Evolutionary conservation across 257 asterid genomes (phyloP).

Genomic region (Handroanthus guayacan): DNA sequence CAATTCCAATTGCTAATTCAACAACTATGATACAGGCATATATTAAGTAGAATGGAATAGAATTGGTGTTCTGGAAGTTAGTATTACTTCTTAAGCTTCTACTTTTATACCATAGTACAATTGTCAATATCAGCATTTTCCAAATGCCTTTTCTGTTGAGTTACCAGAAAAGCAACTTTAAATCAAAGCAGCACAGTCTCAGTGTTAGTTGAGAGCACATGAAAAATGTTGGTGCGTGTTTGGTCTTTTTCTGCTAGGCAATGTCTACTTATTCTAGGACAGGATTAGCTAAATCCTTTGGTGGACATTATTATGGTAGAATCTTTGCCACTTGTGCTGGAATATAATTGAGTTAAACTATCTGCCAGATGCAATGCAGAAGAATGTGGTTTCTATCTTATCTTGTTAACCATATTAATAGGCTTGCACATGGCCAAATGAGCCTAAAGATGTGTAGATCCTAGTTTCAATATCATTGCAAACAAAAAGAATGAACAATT

Average conservation of each 20-base stretch:
- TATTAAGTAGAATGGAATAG: not conserved
- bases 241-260: too few species aligned
- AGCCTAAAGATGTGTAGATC: not conserved
- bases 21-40: conserved; percentile 1
- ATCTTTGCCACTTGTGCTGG: too few species aligned
- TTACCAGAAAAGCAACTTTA: conserved; percentile 11
- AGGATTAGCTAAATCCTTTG: too few species aligned
- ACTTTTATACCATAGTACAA: conserved; percentile 8
- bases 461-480: not conserved
- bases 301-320: too few species aligned
- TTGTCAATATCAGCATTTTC: not conserved
- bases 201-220: conserved; percentile 6
- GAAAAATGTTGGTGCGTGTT: conserved; percentile 7
- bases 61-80: conserved; percentile 7
- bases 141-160: not conserved
- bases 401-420: conserved; percentile 8
- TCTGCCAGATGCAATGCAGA: not conserved
- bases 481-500: not conserved
- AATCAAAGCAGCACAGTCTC: not conserved
- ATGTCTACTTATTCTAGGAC: too few species aligned
- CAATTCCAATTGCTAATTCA: not conserved
- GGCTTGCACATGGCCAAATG: conserved; percentile 7
- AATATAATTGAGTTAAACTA: too few species aligned
- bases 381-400: not conserved
- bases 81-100: conserved; percentile 1